Base-by-base conservation (phyloP, 768 basidiomycete genomes). In the Termitomyces bulborhizus region DNA sequence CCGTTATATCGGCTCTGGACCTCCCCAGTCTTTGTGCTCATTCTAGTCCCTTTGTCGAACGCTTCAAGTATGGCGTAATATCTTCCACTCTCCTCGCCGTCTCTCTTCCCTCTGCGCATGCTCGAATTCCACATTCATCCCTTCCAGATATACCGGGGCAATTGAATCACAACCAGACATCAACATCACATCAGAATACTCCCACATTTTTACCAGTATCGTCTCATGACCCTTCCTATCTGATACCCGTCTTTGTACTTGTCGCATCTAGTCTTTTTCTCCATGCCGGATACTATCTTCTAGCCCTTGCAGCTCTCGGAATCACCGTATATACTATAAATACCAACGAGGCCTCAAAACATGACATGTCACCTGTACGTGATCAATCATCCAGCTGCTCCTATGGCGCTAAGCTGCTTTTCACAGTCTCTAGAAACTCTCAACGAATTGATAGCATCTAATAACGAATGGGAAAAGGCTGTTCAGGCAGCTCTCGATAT, bases 11-110 rank as follows among this genome's bases (percentile, higher is more conserved):
- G 5, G 65, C 70, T 41, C 47, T 71, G 9, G 65, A 71, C 34
- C 59, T 67, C 8, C 49, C 69, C 5, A 64, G 69, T 26, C 58
- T 66, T 7, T 63, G 75, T 26, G 68, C 60, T 55, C 66, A 72
- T 6, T 66, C 75, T 3, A 78, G 70, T 58, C 75, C 78, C 18
- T 87, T 90, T 61, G 80, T 82, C 8, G 89, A 92, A 69, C 85
- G 80, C 41, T 90, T 92, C 80, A 90, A 90, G 66, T 91, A 90
- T 76, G 82, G 81, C 56, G 80, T 91, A 3, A 90, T 91, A 56
- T 89, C 89, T 3, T 90, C 89, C 2, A 83, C 88, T 7, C 73
- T 91, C 8, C 76, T 91, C n/a, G 81, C 86, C 7, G 61, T 51
- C 73, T 84, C 54, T 63, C 83, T 40, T 60, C 78, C 31, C 69